Conservation (phyloP, 1,139 yeast species). For the Yamadazyma spencermartinsiae region DNA sequence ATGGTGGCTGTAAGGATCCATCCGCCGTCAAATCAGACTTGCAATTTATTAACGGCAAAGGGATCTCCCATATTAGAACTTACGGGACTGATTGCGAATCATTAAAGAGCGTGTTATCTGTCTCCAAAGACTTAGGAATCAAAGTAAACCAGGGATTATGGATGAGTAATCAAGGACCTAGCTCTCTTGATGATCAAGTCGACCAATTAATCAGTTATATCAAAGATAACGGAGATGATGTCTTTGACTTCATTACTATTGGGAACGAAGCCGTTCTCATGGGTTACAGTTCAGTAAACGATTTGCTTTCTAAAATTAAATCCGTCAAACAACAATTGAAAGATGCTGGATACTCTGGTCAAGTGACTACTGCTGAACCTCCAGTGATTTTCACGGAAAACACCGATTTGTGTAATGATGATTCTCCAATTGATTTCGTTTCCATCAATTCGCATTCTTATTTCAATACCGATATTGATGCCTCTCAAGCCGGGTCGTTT, state of each 20-base stretch:
- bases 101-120: conserved; percentile 63
- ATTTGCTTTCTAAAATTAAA: conserved; percentile 61
- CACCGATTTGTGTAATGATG: conserved; percentile 63
- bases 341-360: conserved; percentile 75
- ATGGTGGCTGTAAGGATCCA: conserved; percentile 64
- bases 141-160: conserved; percentile 85
- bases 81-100: conserved; percentile 88
- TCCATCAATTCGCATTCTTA: conserved; percentile 88
- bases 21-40: conserved; percentile 61
- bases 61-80: conserved; percentile 65
- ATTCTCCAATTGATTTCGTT: conserved; percentile 69
- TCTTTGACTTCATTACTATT: conserved; percentile 71
- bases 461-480: conserved; percentile 62
- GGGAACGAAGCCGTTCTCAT: conserved; percentile 85
- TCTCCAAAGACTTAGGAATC: conserved; percentile 60
- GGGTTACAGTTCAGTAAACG: conserved; percentile 56
- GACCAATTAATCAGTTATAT: conserved; percentile 53
- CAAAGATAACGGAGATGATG: conserved; percentile 59
- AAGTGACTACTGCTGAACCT: conserved; percentile 83
- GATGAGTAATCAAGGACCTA: conserved; percentile 63
- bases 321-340: conserved; percentile 58
- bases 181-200: conserved; percentile 65
- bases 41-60: conserved; percentile 53
- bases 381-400: conserved; percentile 67
- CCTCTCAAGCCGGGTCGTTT: conserved; percentile 72